These are phyloP conservation scores for Candida saitoana DNA, from an alignment of 805 yeast genomes.

Conservation along the genomic window DNA sequence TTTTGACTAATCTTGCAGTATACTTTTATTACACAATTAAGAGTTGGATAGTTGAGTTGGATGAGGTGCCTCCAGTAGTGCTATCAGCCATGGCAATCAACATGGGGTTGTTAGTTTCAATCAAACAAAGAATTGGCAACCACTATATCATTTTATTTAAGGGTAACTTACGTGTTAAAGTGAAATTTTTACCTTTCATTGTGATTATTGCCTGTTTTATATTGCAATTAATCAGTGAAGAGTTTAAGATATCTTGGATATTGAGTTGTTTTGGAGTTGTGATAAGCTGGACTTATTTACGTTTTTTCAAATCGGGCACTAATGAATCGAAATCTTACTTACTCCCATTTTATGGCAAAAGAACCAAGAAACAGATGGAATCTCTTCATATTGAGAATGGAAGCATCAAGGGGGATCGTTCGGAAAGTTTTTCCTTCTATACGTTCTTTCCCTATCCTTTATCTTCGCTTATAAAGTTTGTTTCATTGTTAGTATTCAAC, in stretches of 20 bases:
- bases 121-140: conserved; percentile 64
- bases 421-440: conserved; percentile 29
- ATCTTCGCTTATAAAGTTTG: conserved; percentile 20
- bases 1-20: conserved; percentile 32
- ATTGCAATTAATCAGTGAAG: conserved; percentile 22
- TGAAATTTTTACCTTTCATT: conserved; percentile 37
- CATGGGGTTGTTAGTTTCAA: conserved; percentile 57
- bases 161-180: conserved; percentile 43
- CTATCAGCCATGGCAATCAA: conserved; percentile 54
- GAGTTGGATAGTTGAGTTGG: conserved; percentile 11
- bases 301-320: conserved; percentile 38
- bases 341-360: conserved; percentile 29
- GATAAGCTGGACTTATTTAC: conserved; percentile 36
- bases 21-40: conserved; percentile 22
- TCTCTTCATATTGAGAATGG: conserved; percentile 16
- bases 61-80: conserved; percentile 39
- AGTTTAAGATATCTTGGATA: conserved; percentile 21
- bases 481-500: conserved; percentile 18
- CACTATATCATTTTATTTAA: conserved; percentile 49
- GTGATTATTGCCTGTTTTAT: conserved; percentile 19
- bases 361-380: conserved; percentile 8
- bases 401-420: conserved; percentile 23
- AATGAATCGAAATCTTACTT: conserved; percentile 42
- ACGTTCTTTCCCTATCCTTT: conserved; percentile 43
- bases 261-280: conserved; percentile 29